A percentile compares a stretch with the other conserved stretches of the same genome.
These are phyloP conservation scores for Auriscalpium microsporum DNA, from an alignment of 768 basidiomycete species.

Conservation along the genomic window DNA sequence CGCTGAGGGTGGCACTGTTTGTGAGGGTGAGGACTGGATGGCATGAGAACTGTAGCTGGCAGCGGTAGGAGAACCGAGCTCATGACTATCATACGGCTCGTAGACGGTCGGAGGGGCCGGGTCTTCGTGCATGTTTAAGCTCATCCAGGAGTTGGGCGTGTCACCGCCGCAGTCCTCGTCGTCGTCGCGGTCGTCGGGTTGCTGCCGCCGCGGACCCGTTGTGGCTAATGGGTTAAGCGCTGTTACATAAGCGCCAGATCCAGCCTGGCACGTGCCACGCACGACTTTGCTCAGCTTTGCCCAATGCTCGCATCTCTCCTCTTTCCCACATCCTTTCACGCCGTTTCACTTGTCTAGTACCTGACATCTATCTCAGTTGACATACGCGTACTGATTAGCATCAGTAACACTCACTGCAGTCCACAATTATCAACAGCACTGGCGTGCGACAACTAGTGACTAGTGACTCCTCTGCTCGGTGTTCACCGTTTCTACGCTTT, in stretches of 20 bases:
- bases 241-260: background rate
- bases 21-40: background rate
- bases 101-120: background rate
- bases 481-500: too few species aligned
- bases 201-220: background rate
- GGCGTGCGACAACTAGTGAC: too few species aligned
- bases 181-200: background rate
- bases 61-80: constrained; percentile 7
- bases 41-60: constrained; percentile 5
- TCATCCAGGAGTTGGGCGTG: constrained; percentile 2
- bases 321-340: background rate
- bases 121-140: constrained; percentile 5
- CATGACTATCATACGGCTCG: constrained; percentile 6
- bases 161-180: constrained; percentile 1
- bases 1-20: constrained; percentile 4
- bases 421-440: too few species aligned
- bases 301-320: background rate
- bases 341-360: background rate
- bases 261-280: background rate
- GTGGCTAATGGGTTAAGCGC: background rate
- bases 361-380: background rate
- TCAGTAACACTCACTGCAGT: too few species aligned
- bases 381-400: too few species aligned
- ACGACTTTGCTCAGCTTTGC: background rate
- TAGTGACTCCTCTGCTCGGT: too few species aligned